Evolutionary conservation across 1,284 basidiomycete genomes (phyloP).

Genomic region (Fomitopsis schrenkii): DNA sequence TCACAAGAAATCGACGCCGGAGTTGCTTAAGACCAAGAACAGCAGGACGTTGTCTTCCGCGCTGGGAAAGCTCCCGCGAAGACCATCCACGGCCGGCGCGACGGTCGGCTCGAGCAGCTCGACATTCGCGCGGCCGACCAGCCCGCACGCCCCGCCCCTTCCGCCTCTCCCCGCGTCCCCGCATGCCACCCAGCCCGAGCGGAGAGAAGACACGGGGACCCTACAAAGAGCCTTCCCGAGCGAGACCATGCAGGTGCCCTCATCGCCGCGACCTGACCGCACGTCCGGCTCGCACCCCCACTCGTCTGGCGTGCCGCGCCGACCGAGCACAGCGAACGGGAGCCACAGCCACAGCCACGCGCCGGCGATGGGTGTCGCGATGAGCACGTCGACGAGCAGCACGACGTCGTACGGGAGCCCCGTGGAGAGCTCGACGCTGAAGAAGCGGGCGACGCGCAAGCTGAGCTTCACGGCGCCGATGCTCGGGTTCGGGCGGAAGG

Average conservation of each 20-base stretch:
- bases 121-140: conserved; percentile 10
- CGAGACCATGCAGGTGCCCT: not conserved
- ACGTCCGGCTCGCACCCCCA: not conserved
- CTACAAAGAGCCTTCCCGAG: not conserved
- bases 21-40: conserved; percentile 13
- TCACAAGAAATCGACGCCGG: conserved; percentile 24
- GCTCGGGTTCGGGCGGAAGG: conserved; percentile 54
- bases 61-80: conserved; percentile 11
- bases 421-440: conserved; percentile 13
- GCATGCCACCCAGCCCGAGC: not conserved
- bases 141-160: conserved; percentile 13
- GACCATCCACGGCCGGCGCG: conserved; percentile 27
- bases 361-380: not conserved
- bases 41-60: conserved; percentile 9
- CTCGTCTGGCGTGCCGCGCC: not conserved
- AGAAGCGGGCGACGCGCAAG: conserved; percentile 55
- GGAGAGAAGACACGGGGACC: not conserved
- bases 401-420: conserved; percentile 6
- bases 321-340: not conserved
- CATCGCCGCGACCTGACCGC: not conserved
- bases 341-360: not conserved
- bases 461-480: conserved; percentile 63
- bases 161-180: conserved; percentile 17
- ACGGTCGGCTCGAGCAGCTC: conserved; percentile 8
- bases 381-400: conserved; percentile 1